Conservation (phyloP, 1,139 yeast genomes). For the Nakaseomyces bracarensis region DNA sequence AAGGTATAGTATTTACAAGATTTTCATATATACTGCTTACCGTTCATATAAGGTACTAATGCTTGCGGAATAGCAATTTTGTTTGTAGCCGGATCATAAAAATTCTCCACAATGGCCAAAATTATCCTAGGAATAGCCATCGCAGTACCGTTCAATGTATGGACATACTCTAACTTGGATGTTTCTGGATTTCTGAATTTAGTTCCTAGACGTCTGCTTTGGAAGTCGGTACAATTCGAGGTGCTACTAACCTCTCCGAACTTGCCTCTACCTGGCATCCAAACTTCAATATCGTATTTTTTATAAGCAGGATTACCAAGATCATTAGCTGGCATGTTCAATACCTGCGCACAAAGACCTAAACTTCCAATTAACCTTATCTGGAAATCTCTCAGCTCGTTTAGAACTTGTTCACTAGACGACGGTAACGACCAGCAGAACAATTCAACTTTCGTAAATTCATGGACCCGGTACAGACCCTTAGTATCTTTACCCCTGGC, state of each 20-base stretch:
- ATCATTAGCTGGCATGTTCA: slow-evolving; percentile 86
- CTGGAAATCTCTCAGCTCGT: slow-evolving; percentile 58
- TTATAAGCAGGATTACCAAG: slow-evolving; percentile 89
- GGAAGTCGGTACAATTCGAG: slow-evolving; percentile 90
- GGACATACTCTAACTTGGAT: slow-evolving; percentile 45
- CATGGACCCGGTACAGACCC: slow-evolving; percentile 93
- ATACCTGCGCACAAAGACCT: slow-evolving; percentile 72
- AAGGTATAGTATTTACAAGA: too few species aligned
- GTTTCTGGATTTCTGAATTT: slow-evolving; percentile 36
- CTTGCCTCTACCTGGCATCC: slow-evolving; percentile 94
- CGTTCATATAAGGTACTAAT: slow-evolving; percentile 61
- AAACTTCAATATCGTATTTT: slow-evolving; percentile 90
- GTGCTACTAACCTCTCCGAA: slow-evolving; percentile 94
- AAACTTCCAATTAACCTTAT: slow-evolving; percentile 52
- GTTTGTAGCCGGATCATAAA: slow-evolving; percentile 52
- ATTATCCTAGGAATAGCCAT: slow-evolving; percentile 91
- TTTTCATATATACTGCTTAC: slow-evolving; percentile 34
- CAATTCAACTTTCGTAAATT: slow-evolving; percentile 92
- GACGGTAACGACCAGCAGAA: slow-evolving; percentile 63
- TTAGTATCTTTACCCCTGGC: slow-evolving; percentile 89
- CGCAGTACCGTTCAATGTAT: slow-evolving; percentile 92
- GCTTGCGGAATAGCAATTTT: slow-evolving; percentile 61
- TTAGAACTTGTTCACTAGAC: slow-evolving; percentile 45
- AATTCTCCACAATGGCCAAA: slow-evolving; percentile 79
- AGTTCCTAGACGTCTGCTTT: slow-evolving; percentile 74